phyloP scores from a whole-genome alignment of 2,329 filamentous ascomycete genomes.

The Fusarium solani-melongenae region DNA sequence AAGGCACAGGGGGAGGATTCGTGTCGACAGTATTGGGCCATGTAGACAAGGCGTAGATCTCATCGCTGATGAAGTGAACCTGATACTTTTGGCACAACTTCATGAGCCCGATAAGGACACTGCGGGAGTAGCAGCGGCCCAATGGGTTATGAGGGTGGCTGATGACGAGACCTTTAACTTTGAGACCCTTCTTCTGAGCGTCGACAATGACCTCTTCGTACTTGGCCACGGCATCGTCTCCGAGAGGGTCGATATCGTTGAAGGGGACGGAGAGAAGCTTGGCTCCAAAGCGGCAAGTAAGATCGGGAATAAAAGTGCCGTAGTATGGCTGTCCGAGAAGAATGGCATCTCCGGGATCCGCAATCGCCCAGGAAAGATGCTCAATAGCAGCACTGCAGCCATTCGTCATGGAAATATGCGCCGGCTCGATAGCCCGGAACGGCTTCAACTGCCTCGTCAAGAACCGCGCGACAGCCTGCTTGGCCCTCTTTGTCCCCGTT shows the following conservation, averaged over 20 bases:
- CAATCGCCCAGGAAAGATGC: slow-evolving; percentile 53
- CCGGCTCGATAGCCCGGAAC: slow-evolving; percentile 41
- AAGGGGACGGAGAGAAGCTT: slow-evolving; percentile 58
- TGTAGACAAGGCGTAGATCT: slow-evolving; percentile 63
- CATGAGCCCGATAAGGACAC: slow-evolving; percentile 55
- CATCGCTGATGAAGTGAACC: slow-evolving; percentile 64
- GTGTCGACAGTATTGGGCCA: slow-evolving; percentile 54
- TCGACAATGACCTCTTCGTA: slow-evolving; percentile 59
- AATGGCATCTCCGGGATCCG: slow-evolving; percentile 53
- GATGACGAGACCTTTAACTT: slow-evolving; percentile 60
- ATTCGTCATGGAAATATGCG: slow-evolving; percentile 52
- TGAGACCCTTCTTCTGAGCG: slow-evolving; percentile 51
- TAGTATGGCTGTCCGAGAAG: slow-evolving; percentile 59
- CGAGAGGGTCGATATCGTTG: slow-evolving; percentile 55
- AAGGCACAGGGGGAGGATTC: slow-evolving; percentile 45
- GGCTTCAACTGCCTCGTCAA: slow-evolving; percentile 49
- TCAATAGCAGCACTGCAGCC: slow-evolving; percentile 56
- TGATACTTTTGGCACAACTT: slow-evolving; percentile 58
- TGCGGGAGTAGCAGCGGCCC: slow-evolving; percentile 58
- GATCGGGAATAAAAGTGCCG: slow-evolving; percentile 59
- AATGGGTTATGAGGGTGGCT: slow-evolving; percentile 65
- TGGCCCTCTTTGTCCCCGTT: slow-evolving; percentile 50
- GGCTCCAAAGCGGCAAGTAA: slow-evolving; percentile 54
- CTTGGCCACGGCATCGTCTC: slow-evolving; percentile 51
- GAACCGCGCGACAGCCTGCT: slow-evolving; percentile 48